Base-by-base conservation (phyloP, 2,329 filamentous ascomycete species). In the Scleromitrula shiraiana region DNA sequence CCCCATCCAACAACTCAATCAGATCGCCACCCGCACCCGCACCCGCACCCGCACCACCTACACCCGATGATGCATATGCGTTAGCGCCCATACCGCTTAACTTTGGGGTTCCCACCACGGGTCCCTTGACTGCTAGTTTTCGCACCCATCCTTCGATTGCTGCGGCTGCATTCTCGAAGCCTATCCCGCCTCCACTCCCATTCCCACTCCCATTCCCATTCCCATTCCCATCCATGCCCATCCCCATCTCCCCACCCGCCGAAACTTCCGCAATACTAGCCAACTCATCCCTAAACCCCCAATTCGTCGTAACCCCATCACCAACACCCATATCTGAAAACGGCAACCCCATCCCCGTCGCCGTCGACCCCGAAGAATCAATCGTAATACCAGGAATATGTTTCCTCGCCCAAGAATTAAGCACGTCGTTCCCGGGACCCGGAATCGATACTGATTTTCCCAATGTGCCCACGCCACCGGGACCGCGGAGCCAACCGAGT, bases 101-200 rank as follows among this genome's bases (percentile, higher is more conserved):
- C 26, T n/a, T 27, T n/a, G 75, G 75, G n/a, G 75, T 77, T 20
- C 67, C 58, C 1, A 75, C 73, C 17, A 67, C 58, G 1, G 75
- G 73, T 4, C 77, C 73, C 60, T 82, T 83, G 5, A 76, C 72
- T 51, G 88, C 88, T 30, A 95, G 82, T 53, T 88, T 88, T 51
- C 90, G 76, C 50, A 97, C 73, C 89, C 93, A 98, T 1, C 83
- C 85, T 67, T 97, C 93, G 24, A 97, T 82, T 2, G 85, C 84
- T 5, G 88, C 85, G 1, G 90, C 89, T 8, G 95, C 83, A 54
- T 90, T 86, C 59, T 95, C 89, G 2, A 97, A 70, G 7, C 73
- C 68, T 1, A 69, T 67, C 6, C 68, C n/a, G 14, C 47, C 43
- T 1, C 76, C 72, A 39, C 75, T 71, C 41, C 69, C n/a, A n/a